Evolutionary conservation across 768 basidiomycete genomes (phyloP).

Genomic region (Leucosporidium creatinivorum): DNA sequence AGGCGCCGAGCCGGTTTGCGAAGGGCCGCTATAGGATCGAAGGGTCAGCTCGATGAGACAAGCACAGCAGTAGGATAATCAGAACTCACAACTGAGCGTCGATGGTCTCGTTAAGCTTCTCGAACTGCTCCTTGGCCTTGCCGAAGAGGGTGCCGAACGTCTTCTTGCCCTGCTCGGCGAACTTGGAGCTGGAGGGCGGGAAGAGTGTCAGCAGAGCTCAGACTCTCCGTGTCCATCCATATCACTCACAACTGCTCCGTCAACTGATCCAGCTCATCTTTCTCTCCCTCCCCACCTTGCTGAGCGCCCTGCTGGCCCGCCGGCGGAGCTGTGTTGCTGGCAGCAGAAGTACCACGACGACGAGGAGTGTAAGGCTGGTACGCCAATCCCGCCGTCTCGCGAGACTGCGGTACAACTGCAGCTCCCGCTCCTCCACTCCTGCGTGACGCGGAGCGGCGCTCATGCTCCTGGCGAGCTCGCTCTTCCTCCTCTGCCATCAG

Average conservation of each 20-base stretch:
- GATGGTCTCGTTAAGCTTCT: constrained; percentile 18
- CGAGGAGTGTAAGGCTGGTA: not conserved
- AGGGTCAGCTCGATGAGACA: not conserved
- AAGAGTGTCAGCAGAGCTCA: not conserved
- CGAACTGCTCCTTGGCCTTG: constrained; percentile 23
- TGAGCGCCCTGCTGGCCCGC: not conserved
- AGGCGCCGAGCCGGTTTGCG: not conserved
- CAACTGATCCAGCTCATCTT: constrained; percentile 26
- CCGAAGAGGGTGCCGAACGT: constrained; percentile 16
- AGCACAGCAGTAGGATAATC: accelerated
- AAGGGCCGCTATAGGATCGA: not conserved
- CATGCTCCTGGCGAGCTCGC: not conserved
- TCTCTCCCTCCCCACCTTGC: not conserved
- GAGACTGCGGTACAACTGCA: not conserved
- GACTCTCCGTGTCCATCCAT: too few species aligned
- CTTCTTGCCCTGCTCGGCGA: constrained; percentile 28
- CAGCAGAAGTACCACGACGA: not conserved
- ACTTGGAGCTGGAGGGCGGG: constrained; percentile 9
- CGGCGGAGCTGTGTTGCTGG: too few species aligned
- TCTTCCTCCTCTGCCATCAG: not conserved
- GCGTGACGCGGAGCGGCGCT: not conserved
- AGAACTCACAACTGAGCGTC: not conserved
- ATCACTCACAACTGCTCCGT: constrained; percentile 21
- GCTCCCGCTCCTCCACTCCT: not conserved
- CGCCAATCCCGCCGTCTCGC: not conserved